Conservation (phyloP, 345 rosid genomes). For the Hypericum androsaemum region DNA sequence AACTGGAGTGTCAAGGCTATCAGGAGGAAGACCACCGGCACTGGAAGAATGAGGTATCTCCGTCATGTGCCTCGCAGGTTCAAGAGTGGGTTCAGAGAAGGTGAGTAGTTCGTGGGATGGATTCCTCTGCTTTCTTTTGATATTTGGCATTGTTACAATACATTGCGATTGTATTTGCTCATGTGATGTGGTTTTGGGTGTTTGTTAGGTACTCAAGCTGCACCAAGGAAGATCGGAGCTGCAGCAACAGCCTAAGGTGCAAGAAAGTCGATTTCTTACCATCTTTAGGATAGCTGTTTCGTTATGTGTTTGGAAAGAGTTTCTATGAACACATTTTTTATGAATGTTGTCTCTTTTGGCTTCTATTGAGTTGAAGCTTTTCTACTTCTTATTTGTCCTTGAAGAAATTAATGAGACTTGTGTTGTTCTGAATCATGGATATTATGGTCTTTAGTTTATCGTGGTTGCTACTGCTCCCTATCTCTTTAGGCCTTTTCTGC, state of each 20-base stretch:
- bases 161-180: not conserved
- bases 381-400: no score
- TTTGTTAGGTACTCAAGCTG: constrained; percentile 9
- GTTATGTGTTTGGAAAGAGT: no score
- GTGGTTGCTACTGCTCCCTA: no score
- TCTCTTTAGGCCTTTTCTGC: no score
- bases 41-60: constrained; percentile 19
- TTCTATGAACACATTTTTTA: no score
- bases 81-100: constrained; percentile 19
- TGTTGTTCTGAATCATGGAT: no score
- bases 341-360: no score
- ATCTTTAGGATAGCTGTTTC: no score
- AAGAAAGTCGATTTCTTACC: no score
- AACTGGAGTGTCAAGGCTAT: constrained; percentile 23
- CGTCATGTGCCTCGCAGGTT: constrained; percentile 20
- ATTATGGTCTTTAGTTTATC: no score
- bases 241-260: constrained; percentile 3
- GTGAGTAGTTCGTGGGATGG: not conserved
- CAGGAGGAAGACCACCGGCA: constrained; percentile 21
- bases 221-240: constrained; percentile 19
- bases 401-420: no score
- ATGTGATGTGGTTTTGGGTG: not conserved
- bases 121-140: not conserved
- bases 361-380: no score
- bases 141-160: not conserved